phyloP scores from a whole-genome alignment of 305 asterid species.

The Plantago lanceolata region DNA sequence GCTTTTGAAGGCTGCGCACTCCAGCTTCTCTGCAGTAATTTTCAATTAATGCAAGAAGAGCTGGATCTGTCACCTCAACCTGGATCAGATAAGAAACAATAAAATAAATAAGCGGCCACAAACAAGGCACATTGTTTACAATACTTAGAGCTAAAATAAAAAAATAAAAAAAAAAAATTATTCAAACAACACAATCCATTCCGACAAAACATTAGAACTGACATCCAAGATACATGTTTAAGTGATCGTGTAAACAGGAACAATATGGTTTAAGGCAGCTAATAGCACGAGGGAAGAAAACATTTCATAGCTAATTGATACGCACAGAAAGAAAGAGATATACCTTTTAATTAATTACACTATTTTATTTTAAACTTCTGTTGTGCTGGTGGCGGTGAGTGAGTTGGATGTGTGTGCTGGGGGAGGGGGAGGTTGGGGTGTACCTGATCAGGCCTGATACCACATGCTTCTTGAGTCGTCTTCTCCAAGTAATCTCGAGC shows the following conservation, averaged over 20 bases:
- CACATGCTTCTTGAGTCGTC: constrained; percentile 84
- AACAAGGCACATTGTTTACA: constrained; percentile 1
- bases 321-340: no score
- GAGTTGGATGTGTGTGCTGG: no score
- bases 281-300: no score
- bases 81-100: constrained; percentile 28
- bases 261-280: constrained; percentile 1
- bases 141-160: background rate
- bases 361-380: no score
- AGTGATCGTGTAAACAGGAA: background rate
- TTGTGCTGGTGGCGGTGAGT: no score
- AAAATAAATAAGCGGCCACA: constrained; percentile 15
- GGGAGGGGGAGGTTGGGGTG: background rate
- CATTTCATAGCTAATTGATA: no score
- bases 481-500: constrained; percentile 96
- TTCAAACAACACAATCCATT: background rate
- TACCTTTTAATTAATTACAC: no score
- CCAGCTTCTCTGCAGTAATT: constrained; percentile 99
- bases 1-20: constrained; percentile 97
- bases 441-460: constrained; percentile 93
- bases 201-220: background rate
- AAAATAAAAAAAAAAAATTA: no score
- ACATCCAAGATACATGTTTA: background rate
- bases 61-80: constrained; percentile 90
- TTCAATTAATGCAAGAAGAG: constrained; percentile 85